Base-by-base conservation (phyloP, 352 stramenopile genomes). In the Globisporangium middletonii region DNA sequence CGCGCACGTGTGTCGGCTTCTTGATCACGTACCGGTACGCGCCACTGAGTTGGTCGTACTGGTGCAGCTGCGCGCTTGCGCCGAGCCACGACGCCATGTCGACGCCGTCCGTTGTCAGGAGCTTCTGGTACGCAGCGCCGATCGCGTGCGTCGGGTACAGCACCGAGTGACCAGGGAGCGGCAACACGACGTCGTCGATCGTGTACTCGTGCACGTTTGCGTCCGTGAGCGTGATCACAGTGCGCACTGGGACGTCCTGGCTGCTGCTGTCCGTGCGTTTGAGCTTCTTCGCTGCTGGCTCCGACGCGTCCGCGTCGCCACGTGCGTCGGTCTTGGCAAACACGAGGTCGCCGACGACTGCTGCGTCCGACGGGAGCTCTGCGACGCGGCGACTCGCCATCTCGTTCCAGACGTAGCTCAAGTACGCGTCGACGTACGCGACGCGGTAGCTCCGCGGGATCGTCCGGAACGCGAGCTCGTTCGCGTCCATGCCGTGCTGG, bases 361-460 rank as follows among this genome's bases (percentile, higher is more conserved):
- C 68, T 41, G 73, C 55, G 23, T 72, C 77, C 1, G 65, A 68
- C 37, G 79, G 83, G 13, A 86, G 70, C 45, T 78, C 75, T 11
- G 82, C 73, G 18, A 98, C 75, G 11, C 96, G 79, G 59, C 93
- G 64, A 53, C 89, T 98, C 42, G 91, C 93, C 61, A 96, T 96
- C 64, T 92, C 71, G 73, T 99, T 99, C 92, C 92, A 99, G 28
- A 98, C 71, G 53, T 97, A 96, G 59, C 88, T 86, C 69, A 98
- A 95, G 62, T 98, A 96, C 28, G 84, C 67, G 44, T 95, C 76
- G 1, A 88, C 70, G 64, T 87, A 92, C 33, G 76, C 72, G 13
- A 71, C 55, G 19, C 82, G 82, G n/a, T 91, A 65, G n/a, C 71
- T 59, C 28, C 72, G 67, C 5, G 82, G 75, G 26, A 94, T 76